Percentiles rank a stretch among this genome's conserved stretches.
These are phyloP conservation scores for Medakamo hakoo DNA, from an alignment of 139 green algal species.

Conservation along the genomic window DNA sequence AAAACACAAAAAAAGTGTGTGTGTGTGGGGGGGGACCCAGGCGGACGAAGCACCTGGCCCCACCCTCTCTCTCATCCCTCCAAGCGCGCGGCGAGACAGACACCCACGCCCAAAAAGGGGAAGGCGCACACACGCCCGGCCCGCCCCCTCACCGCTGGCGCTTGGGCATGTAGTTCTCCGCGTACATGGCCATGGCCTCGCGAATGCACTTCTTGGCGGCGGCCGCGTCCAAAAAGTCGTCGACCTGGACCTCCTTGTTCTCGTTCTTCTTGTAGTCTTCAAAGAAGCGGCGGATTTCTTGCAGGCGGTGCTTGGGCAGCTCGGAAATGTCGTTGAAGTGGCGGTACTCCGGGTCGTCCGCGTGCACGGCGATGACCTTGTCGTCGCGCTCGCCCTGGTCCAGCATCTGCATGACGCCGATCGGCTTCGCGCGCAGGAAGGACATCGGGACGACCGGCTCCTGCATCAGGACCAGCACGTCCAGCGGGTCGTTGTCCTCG, in stretches of 20 bases:
- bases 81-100: not conserved
- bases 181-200: conserved; percentile 52
- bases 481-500: conserved; percentile 73
- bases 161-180: conserved; percentile 61
- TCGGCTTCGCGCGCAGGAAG: conserved; percentile 69
- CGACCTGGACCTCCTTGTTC: conserved; percentile 84
- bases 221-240: conserved; percentile 70
- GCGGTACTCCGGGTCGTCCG: conserved; percentile 83
- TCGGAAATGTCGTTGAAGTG: conserved; percentile 74
- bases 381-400: conserved; percentile 70
- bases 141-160: conserved; percentile 8
- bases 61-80: not conserved
- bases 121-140: not conserved
- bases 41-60: not conserved
- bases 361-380: conserved; percentile 66
- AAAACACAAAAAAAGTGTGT: not conserved
- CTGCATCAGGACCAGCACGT: conserved; percentile 87
- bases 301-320: conserved; percentile 69
- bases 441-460: conserved; percentile 75
- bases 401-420: conserved; percentile 92
- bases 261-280: conserved; percentile 96
- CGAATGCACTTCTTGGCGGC: conserved; percentile 54
- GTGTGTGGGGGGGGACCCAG: not conserved
- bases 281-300: conserved; percentile 78
- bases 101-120: not conserved